These are phyloP conservation scores for Coemansia sp. DNA, from an alignment of 192 early-diverging fungal genomes.

Conservation along the genomic window DNA sequence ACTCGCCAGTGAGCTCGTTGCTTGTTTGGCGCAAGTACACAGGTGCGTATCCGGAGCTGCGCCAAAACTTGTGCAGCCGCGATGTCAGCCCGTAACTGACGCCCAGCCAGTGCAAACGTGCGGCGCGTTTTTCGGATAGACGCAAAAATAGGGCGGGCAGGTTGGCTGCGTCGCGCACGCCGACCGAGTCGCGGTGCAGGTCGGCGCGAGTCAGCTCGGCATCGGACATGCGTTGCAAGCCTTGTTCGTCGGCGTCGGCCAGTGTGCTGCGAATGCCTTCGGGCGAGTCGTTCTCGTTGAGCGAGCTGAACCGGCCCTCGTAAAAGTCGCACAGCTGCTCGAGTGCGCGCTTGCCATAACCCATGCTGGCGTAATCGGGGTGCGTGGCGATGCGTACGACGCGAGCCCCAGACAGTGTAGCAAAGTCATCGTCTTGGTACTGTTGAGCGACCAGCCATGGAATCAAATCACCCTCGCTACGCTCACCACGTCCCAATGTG, in stretches of 20 bases:
- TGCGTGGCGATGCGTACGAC: slow-evolving; percentile 98
- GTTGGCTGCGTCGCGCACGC: slow-evolving; percentile 79
- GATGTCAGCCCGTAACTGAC: slow-evolving; percentile 93
- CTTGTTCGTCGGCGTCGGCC: slow-evolving; percentile 54
- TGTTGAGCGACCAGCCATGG: slow-evolving; percentile 95
- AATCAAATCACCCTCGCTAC: slow-evolving; percentile 91
- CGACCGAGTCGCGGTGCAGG: slow-evolving; percentile 73
- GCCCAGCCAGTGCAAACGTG: slow-evolving; percentile 90
- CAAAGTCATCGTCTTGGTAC: slow-evolving; percentile 98
- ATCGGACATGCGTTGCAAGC: slow-evolving; percentile 59
- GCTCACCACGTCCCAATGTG: slow-evolving; percentile 80
- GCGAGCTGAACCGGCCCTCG: slow-evolving; percentile 71
- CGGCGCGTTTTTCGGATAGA: slow-evolving; percentile 75
- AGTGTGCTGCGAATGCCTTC: slow-evolving; percentile 28
- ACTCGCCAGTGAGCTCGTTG: slow-evolving; percentile 97
- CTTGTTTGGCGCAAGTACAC: slow-evolving; percentile 95
- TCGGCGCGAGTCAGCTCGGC: slow-evolving; percentile 58
- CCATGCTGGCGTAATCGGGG: slow-evolving; percentile 96
- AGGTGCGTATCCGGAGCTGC: slow-evolving; percentile 81
- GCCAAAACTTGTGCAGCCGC: slow-evolving; percentile 95
- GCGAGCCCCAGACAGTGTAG: slow-evolving; percentile 88
- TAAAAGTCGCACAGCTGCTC: slow-evolving; percentile 87
- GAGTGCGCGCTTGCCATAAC: slow-evolving; percentile 89
- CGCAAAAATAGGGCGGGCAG: slow-evolving; percentile 92
- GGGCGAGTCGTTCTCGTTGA: slow-evolving; percentile 57